Base-by-base conservation (phyloP, 768 basidiomycete genomes). In the Lactarius sanguifluus region DNA sequence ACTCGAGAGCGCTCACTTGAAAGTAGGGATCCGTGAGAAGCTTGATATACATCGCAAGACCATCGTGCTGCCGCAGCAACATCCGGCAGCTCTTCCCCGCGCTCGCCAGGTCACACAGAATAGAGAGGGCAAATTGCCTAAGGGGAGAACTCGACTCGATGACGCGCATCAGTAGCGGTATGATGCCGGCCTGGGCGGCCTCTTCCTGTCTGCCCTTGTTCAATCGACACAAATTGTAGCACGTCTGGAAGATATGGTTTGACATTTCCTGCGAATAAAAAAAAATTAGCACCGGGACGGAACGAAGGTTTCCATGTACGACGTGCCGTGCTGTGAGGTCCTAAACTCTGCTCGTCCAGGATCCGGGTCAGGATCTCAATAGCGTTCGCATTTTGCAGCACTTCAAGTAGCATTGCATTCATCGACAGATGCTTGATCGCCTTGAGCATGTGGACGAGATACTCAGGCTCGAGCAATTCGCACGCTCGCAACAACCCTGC, bases 341-440 rank as follows among this genome's bases (percentile, higher is more conserved):
- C 90, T 12, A 86, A 81, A 38, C 87, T 85, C 71, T 93, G 88
- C 72, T 92, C 89, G 28, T 91, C 92, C 52, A 98, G 80, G 16
- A 96, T 86, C 30, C 83, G 84, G 45, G 95, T 87, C n/a, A 99
- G 81, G 56, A 93, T 88, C 74, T 97, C 94, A 63, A 98, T 89
- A 1, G 92, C 89, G 71, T 98, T 97, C 20, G 96, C 94, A 67
- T 98, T 97, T 77, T 98, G 96, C 10, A 99, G 81, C 0, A 96
- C 91, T 69, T 98, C 96, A 30, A 97, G 86, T 30, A 97, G 77
- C 4, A 86, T 90, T 1, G 94, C 83, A 68, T 90, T 94, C 88
- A 98, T 99, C 18, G 95, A 96, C 5, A 98, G 81, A 74, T 98
- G 96, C 73, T 98, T 98, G 73, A 98, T 87, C 3, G 95, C 93